Percentiles rank a stretch among this genome's conserved stretches.
Conservation (phyloP, 345 rosid species). For the Populus ilicifolia region DNA sequence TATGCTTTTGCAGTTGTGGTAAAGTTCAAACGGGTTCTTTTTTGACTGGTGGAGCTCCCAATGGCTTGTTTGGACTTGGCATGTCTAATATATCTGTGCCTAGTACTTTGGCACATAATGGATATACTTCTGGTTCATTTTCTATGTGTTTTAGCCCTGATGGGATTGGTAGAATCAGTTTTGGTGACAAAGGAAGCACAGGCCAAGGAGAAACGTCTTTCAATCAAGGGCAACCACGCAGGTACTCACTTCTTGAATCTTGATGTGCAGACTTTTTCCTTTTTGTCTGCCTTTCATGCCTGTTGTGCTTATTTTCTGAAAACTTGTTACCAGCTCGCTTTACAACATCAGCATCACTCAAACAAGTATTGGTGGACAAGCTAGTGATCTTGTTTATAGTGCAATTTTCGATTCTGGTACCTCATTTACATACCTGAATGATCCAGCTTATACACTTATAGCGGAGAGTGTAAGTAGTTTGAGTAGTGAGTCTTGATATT, state of each 20-base stretch:
- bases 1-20: conserved; percentile 67
- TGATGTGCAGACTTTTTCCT: background rate
- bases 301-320: conserved; percentile 9
- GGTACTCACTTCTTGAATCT: conserved; percentile 26
- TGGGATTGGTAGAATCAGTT: conserved; percentile 79
- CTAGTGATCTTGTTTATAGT: conserved; percentile 46
- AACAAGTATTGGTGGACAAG: conserved; percentile 54
- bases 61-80: conserved; percentile 97
- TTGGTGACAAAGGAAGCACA: conserved; percentile 83
- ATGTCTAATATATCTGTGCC: conserved; percentile 77
- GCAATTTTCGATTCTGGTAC: conserved; percentile 96
- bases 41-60: conserved; percentile 82
- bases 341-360: conserved; percentile 73
- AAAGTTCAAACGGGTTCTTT: conserved; percentile 79
- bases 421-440: conserved; percentile 81
- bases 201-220: conserved; percentile 86
- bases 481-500: conserved; percentile 1
- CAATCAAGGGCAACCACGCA: conserved; percentile 53
- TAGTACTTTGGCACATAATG: conserved; percentile 69
- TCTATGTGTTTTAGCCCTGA: conserved; percentile 86
- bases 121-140: conserved; percentile 68
- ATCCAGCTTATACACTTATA: conserved; percentile 61
- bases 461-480: conserved; percentile 58
- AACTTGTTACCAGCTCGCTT: conserved; percentile 52
- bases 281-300: background rate